Evolutionary conservation across 371 early-diverging fungal genomes (phyloP).

Genomic region (Batrachochytrium dendrobatidis): DNA sequence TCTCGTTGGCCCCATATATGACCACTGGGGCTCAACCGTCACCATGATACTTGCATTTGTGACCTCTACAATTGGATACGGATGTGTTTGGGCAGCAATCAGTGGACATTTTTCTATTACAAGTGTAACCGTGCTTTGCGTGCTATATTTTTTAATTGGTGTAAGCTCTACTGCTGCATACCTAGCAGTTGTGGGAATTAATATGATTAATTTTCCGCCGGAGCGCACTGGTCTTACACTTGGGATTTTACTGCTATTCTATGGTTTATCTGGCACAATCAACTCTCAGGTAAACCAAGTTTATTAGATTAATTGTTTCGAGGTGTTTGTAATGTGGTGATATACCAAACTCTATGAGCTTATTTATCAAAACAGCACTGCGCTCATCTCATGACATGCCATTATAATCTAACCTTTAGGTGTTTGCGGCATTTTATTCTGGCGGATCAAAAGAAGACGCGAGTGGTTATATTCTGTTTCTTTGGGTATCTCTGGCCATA

Average conservation of each 20-base stretch:
- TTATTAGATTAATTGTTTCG: too few relatives aligned
- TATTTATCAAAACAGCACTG: too few relatives aligned
- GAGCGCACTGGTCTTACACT: slow-evolving; percentile 7
- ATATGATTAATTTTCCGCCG: slow-evolving; percentile 14
- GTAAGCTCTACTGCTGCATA: slow-evolving; percentile 13
- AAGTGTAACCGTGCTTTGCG: slow-evolving; percentile 1
- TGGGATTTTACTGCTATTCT: slow-evolving; percentile 22
- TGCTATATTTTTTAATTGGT: slow-evolving; percentile 25
- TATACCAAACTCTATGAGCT: too few relatives aligned
- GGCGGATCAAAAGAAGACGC: too few relatives aligned
- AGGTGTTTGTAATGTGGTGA: too few relatives aligned
- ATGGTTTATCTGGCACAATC: slow-evolving; percentile 22
- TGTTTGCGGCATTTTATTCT: too few relatives aligned
- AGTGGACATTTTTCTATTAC: background rate
- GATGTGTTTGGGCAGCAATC: slow-evolving; percentile 17
- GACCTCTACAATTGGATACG: slow-evolving; percentile 14
- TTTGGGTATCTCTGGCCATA: too few relatives aligned
- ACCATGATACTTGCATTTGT: slow-evolving; percentile 14
- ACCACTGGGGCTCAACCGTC: slow-evolving; percentile 14
- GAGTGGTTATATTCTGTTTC: too few relatives aligned
- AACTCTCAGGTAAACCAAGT: slow-evolving; percentile 16
- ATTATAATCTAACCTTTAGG: too few relatives aligned
- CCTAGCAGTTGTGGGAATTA: slow-evolving; percentile 20
- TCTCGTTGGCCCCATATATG: slow-evolving; percentile 26
- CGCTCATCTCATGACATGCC: too few relatives aligned